A percentile compares a stretch with the other conserved stretches of the same genome.
These are phyloP conservation scores for Sphaerobolus stellatus DNA, from an alignment of 1,284 basidiomycete genomes.

Conservation along the genomic window DNA sequence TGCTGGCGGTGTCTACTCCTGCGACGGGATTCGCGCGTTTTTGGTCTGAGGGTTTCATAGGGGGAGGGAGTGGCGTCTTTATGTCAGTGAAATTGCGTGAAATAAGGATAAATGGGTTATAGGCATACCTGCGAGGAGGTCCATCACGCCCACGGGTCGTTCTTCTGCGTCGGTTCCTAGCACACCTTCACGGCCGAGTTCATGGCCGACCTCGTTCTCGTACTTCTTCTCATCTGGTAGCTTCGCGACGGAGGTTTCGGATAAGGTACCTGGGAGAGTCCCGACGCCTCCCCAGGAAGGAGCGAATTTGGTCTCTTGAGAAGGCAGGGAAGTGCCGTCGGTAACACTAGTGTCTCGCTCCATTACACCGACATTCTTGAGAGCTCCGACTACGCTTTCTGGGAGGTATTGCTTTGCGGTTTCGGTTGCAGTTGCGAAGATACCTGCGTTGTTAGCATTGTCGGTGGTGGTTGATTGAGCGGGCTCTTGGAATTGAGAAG, in stretches of 20 bases:
- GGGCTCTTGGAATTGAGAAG: background rate
- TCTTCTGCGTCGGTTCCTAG: background rate
- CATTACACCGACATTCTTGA: background rate
- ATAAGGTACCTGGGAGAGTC: constrained; percentile 36
- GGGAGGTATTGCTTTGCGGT: constrained; percentile 29
- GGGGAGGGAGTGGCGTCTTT: too few relatives aligned
- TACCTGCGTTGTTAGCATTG: background rate
- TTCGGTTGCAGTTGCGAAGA: constrained; percentile 21
- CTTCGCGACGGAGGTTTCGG: constrained; percentile 39
- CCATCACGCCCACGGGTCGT: background rate
- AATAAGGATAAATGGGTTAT: too few relatives aligned
- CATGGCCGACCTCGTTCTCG: background rate
- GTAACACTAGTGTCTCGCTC: background rate
- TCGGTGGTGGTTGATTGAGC: background rate
- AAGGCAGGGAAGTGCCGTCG: background rate
- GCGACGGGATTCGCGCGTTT: too few relatives aligned
- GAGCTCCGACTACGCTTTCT: background rate
- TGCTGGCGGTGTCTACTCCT: too few relatives aligned
- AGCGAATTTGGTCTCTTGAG: background rate
- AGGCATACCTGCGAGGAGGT: too few relatives aligned
- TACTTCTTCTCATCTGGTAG: constrained; percentile 36
- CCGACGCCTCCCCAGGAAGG: constrained; percentile 34
- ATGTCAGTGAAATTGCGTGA: too few relatives aligned
- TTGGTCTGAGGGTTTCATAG: too few relatives aligned
- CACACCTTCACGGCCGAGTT: constrained; percentile 1